Base-by-base conservation (phyloP, 1,139 yeast species). In the Pichia sp. region DNA sequence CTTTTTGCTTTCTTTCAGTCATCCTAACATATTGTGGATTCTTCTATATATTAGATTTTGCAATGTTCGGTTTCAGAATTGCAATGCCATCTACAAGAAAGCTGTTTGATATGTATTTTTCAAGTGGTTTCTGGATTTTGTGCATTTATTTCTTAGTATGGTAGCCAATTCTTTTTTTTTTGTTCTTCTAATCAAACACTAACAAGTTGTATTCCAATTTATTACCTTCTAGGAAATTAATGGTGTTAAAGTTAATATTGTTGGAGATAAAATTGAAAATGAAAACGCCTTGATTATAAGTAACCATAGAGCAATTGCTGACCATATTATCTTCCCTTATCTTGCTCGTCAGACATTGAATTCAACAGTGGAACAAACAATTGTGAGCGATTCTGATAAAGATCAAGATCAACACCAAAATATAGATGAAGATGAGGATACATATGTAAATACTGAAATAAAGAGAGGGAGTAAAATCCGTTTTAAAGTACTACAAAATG, bases 271-370 rank as follows among this genome's bases (percentile, higher is more conserved):
- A 2, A 46, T 73, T 20, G 68, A 62, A 30, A 46, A 64, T 9
- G 77, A 71, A 30, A 68, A 75, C 14, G 74, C 79, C 0, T 47
- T 74, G 4, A 48, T 75, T 17, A 52, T 74, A 5, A 50, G 73
- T 42, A 80, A 80, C 50, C 88, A 80, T 53, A 63, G 59, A 33
- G 74, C 84, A 1, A 50, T 74, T 14, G 68, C 71, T 0, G 88
- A 80, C 53, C 71, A 74, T 53, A 55, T 76, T 11, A 61, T 75
- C 0, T 56, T 79, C 14, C 45, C 43, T 1, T 31, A 20, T 21
- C 31, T 44, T 11, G 39, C 47, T 17, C 32, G 45, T 3, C 39
- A 28, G 28, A 34, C 43, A 14, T 11, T 41, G 15, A 34, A 35
- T 17, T 35, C 42, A 36, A n/a, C 15, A 15, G 17, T 28, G 10